phyloP scores from a whole-genome alignment of 805 yeast species.

The Schwanniomyces pseudopolymorphus region DNA sequence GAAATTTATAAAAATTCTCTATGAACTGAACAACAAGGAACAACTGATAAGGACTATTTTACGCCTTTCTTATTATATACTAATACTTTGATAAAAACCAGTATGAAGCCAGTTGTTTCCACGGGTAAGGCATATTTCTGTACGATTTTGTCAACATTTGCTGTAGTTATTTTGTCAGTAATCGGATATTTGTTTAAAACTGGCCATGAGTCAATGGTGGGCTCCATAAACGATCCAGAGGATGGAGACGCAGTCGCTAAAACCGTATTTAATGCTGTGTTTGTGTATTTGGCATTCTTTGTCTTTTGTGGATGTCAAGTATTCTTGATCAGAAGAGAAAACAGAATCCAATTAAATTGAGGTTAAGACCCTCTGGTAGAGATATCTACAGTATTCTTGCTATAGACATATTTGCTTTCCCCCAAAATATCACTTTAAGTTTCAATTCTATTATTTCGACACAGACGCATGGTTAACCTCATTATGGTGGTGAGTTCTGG shows the following conservation, averaged over 20 bases:
- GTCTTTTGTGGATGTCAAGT: conserved; percentile 90
- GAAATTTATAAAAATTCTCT: no score
- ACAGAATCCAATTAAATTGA: conserved; percentile 50
- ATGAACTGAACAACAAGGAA: neutral
- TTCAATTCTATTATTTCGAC: neutral
- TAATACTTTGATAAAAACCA: neutral
- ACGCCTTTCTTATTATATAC: neutral
- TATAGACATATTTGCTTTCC: neutral
- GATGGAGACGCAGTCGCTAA: conserved; percentile 93
- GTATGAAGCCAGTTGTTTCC: conserved; percentile 46
- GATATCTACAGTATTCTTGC: neutral
- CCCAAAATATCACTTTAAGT: neutral
- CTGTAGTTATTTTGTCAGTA: conserved; percentile 80
- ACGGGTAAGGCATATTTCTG: conserved; percentile 93
- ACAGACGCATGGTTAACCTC: neutral
- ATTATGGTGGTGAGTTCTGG: neutral
- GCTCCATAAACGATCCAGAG: conserved; percentile 85
- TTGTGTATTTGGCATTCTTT: conserved; percentile 77
- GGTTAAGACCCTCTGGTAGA: no score
- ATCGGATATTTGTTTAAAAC: conserved; percentile 78
- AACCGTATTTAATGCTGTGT: conserved; percentile 86
- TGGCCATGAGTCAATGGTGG: conserved; percentile 89
- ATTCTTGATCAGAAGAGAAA: conserved; percentile 58
- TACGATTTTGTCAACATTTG: conserved; percentile 89
- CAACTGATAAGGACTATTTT: neutral